These are phyloP conservation scores for Cryptosporidium viatorum DNA, from an alignment of 169 alveolate genomes.

Conservation along the genomic window DNA sequence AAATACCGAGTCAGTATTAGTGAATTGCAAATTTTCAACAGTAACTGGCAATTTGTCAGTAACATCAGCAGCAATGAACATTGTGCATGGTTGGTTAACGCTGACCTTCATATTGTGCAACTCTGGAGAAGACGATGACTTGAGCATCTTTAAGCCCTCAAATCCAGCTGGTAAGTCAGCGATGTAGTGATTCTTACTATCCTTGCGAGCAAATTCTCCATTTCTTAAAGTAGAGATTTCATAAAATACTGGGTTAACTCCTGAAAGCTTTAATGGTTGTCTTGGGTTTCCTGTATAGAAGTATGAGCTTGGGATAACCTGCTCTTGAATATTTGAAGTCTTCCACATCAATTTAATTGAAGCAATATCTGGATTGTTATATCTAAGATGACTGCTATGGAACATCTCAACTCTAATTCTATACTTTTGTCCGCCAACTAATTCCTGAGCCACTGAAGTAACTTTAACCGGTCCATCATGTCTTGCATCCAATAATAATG, in stretches of 20 bases:
- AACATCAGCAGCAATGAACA: conserved; percentile 79
- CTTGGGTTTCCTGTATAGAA: conserved; percentile 86
- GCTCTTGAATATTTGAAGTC: conserved; percentile 81
- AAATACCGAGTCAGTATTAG: conserved; percentile 76
- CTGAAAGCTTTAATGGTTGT: conserved; percentile 83
- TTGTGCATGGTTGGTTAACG: conserved; percentile 77
- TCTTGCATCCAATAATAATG: conserved; percentile 78
- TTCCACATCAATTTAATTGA: conserved; percentile 85
- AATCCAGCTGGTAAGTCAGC: conserved; percentile 88
- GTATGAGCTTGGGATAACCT: conserved; percentile 83
- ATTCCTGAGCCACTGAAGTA: conserved; percentile 84
- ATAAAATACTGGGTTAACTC: conserved; percentile 86
- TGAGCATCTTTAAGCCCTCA: conserved; percentile 80
- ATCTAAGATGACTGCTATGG: conserved; percentile 86
- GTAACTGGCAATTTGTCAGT: conserved; percentile 77
- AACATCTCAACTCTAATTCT: conserved; percentile 84
- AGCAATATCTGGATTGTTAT: conserved; percentile 80
- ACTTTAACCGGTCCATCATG: conserved; percentile 76
- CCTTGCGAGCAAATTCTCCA: conserved; percentile 87
- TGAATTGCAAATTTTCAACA: conserved; percentile 48
- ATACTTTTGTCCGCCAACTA: conserved; percentile 87
- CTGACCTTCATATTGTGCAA: conserved; percentile 75
- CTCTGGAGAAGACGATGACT: conserved; percentile 68
- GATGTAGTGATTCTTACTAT: conserved; percentile 80
- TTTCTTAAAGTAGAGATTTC: conserved; percentile 86